phyloP scores from a whole-genome alignment of 306 rosid species.

The Senna siamea region DNA sequence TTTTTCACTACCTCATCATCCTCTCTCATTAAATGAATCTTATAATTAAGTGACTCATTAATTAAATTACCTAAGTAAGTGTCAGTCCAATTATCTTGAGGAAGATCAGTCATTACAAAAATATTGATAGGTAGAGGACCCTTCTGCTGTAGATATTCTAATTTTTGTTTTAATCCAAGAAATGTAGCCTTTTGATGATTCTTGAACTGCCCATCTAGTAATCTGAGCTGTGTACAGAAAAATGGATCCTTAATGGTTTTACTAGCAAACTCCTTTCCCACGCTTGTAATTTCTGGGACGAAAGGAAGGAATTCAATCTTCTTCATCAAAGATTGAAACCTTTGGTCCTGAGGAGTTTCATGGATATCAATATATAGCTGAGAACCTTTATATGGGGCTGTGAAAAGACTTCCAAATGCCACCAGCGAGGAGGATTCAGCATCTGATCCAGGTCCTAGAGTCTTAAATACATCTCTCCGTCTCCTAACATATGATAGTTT shows the following conservation, averaged over 20 bases:
- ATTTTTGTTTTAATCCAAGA: constrained; percentile 52
- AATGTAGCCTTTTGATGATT: constrained; percentile 82
- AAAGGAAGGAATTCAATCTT: constrained; percentile 67
- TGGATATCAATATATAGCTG: constrained; percentile 67
- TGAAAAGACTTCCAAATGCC: constrained; percentile 93
- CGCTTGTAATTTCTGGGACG: constrained; percentile 65
- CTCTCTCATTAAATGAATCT: constrained; percentile 49
- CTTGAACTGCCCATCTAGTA: constrained; percentile 90
- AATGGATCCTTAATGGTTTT: constrained; percentile 63
- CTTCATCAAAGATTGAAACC: constrained; percentile 58
- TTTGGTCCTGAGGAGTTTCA: constrained; percentile 58
- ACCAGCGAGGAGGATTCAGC: constrained; percentile 67
- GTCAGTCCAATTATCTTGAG: constrained; percentile 52
- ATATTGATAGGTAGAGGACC: constrained; percentile 59
- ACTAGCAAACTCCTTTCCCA: constrained; percentile 60
- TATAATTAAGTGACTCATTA: constrained; percentile 41
- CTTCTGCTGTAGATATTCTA: constrained; percentile 54
- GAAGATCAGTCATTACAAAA: constrained; percentile 91
- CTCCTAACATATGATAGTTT: constrained; percentile 66
- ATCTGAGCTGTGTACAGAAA: constrained; percentile 84
- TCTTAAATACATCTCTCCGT: constrained; percentile 60
- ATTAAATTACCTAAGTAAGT: constrained; percentile 59
- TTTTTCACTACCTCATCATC: constrained; percentile 45
- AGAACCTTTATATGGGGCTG: constrained; percentile 73
- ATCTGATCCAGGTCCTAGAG: constrained; percentile 75